Evolutionary conservation across 805 yeast genomes (phyloP), one percentile per base, ranked within the genome.

Genomic region (Candida awuae): DNA sequence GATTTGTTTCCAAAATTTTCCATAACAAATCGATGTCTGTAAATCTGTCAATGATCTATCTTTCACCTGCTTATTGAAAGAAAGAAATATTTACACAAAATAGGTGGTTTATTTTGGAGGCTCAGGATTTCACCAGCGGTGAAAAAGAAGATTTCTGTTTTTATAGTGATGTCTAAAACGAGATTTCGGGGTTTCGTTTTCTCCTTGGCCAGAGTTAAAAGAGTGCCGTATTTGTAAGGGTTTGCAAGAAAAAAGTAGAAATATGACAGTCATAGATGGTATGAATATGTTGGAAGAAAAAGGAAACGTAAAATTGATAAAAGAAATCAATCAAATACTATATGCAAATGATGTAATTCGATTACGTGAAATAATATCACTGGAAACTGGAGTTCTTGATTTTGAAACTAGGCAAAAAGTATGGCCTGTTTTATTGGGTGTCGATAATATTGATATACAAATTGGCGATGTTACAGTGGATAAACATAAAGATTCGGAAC

Each of bases 401-500:
- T 12, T 12, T 25, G n/a, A 25, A 25, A 25, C 28, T 10, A 13
- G 28, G 10, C 14, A 25, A 25, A 5, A 10, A 10, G 28, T 14
- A 5, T 25, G 28, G 28, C 28, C 28, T 4, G 13, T 25, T 25
- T 7, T 4, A 69, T 33, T 51, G 16, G 54, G 43, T 29, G 46
- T 51, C 26, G 44, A 50, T 29, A 71, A 58, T 48, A 43, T 41
- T 5, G 47, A 48, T 32, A 6, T 35, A 7, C 48, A 68, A 33
- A 62, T 62, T 1, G 12, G 17, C 6, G 16, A 27, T n/a, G 2
- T 9, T 9, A 2, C 4, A 6, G 28, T 28, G 6, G 15, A 8
- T 10, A 14, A 66, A 3, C 94, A 84, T 53, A 62, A 61, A 36
- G 95, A 86, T 53, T 92, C 82, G 50, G 72, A 71, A 7, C 98